Conservation (phyloP, 345 rosid genomes). For the Psidium guajava region DNA sequence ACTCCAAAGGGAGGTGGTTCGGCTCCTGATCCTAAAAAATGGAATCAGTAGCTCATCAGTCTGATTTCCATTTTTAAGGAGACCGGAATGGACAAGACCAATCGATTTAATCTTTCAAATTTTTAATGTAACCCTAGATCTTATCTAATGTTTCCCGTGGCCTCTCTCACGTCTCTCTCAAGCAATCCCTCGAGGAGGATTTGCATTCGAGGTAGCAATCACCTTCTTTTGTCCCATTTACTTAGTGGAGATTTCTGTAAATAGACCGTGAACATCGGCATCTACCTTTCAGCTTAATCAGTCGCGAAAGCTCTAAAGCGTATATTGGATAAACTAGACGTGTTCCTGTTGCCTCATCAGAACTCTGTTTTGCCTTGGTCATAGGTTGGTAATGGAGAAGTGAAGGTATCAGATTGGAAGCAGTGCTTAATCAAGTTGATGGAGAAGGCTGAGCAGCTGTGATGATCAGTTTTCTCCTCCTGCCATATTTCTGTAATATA, state of each 20-base stretch:
- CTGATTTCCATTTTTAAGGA: too few species aligned
- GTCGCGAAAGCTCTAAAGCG: neutral
- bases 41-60: too few species aligned
- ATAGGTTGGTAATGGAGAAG: conserved; percentile 66
- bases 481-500: neutral
- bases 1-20: too few species aligned
- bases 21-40: too few species aligned
- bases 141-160: too few species aligned
- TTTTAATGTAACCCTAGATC: too few species aligned
- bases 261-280: neutral
- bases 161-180: too few species aligned
- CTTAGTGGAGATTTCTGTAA: neutral
- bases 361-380: neutral
- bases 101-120: too few species aligned
- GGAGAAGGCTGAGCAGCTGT: conserved; percentile 21
- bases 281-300: neutral
- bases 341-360: neutral
- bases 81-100: too few species aligned
- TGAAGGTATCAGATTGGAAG: conserved; percentile 63
- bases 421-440: conserved; percentile 45
- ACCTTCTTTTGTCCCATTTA: neutral
- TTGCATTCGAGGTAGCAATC: conserved; percentile 49
- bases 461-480: neutral
- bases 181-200: conserved; percentile 39
- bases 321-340: neutral